These are phyloP conservation scores for Neonectria faginata DNA, from an alignment of 2,329 filamentous ascomycete species.

Conservation along the genomic window DNA sequence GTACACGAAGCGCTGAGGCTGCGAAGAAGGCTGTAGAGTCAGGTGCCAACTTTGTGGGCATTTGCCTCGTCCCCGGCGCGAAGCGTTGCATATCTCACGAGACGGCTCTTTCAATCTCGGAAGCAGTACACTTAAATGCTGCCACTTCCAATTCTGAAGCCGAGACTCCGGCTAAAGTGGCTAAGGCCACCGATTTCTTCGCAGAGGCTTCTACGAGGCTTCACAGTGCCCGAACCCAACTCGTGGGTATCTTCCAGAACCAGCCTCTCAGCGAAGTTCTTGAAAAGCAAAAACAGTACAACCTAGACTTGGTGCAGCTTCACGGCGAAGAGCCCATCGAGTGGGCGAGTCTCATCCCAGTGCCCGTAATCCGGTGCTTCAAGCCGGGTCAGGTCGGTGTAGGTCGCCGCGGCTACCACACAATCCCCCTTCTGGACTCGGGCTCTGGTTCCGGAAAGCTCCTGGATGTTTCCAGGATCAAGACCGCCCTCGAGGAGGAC, in stretches of 20 bases:
- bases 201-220: constrained; percentile 62
- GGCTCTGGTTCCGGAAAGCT: constrained; percentile 85
- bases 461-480: constrained; percentile 78
- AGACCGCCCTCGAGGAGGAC: constrained; percentile 73
- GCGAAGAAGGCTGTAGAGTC: constrained; percentile 84
- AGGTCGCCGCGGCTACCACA: constrained; percentile 81
- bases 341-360: constrained; percentile 89
- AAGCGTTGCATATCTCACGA: constrained; percentile 85
- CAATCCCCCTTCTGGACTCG: constrained; percentile 86
- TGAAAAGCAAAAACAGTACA: constrained; percentile 78
- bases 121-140: constrained; percentile 78
- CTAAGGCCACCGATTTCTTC: constrained; percentile 76
- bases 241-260: constrained; percentile 95
- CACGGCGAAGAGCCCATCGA: constrained; percentile 94
- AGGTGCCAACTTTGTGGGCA: constrained; percentile 91
- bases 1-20: constrained; percentile 84
- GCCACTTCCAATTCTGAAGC: constrained; percentile 52
- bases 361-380: constrained; percentile 91
- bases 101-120: constrained; percentile 82
- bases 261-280: constrained; percentile 87
- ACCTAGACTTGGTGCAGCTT: constrained; percentile 89
- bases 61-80: constrained; percentile 86
- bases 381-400: constrained; percentile 80
- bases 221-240: constrained; percentile 71
- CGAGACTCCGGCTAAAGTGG: constrained; percentile 44